Evolutionary conservation across 306 rosid genomes (phyloP).

Genomic region (Lupinus albus): DNA sequence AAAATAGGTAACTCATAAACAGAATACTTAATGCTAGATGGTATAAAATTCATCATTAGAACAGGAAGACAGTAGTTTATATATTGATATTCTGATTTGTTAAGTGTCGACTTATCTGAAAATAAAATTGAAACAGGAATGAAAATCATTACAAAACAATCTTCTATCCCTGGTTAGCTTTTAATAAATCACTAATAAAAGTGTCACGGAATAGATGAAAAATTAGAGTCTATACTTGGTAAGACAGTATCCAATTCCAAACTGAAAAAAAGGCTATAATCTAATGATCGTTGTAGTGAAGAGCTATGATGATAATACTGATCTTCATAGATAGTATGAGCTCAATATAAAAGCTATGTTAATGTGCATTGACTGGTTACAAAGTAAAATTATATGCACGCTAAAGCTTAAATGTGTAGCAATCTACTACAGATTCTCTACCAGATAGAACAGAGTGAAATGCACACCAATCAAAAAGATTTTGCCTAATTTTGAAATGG

Average conservation of each 20-base stretch:
- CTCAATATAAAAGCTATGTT: constrained; percentile 21
- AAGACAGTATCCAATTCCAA: constrained; percentile 17
- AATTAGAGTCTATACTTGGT: not conserved
- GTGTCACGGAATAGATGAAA: not conserved
- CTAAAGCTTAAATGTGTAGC: not conserved
- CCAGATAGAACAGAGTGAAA: not conserved
- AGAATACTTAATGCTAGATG: not conserved
- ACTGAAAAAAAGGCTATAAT: constrained; percentile 7
- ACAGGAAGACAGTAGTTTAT: constrained; percentile 30
- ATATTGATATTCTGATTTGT: not conserved
- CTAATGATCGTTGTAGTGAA: not conserved
- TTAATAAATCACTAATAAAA: constrained; percentile 26
- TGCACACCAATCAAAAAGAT: constrained; percentile 24
- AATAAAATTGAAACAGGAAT: constrained; percentile 14
- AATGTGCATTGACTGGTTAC: not conserved
- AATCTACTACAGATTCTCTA: not conserved
- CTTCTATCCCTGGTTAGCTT: constrained; percentile 17
- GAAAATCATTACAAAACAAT: constrained; percentile 22
- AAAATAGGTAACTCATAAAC: constrained; percentile 30
- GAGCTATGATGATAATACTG: constrained; percentile 6
- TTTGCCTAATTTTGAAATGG: constrained; percentile 18
- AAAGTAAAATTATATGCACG: constrained; percentile 34
- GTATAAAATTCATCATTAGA: not conserved
- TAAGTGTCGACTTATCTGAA: constrained; percentile 1
- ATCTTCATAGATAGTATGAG: constrained; percentile 17